Percentiles rank a stretch among this genome's conserved stretches.
phyloP scores from a whole-genome alignment of 352 stramenopile genomes.

The Globisporangium emineosum region DNA sequence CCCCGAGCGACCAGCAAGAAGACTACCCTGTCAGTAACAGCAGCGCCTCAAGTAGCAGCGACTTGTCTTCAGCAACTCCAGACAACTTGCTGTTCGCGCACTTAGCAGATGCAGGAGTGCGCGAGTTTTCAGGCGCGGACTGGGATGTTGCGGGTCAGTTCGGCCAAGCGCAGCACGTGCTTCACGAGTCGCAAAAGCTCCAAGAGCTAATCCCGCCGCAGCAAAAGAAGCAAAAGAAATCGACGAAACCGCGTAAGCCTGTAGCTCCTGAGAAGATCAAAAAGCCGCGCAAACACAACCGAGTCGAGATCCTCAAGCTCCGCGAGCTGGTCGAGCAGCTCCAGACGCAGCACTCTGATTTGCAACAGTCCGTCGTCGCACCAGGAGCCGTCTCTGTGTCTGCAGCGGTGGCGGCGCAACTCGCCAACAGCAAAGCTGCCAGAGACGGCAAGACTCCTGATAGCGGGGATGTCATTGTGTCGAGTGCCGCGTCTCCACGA shows the following conservation, averaged over 20 bases:
- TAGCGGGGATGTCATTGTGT: too few relatives aligned
- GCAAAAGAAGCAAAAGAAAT: background rate
- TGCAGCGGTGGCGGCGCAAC: too few relatives aligned
- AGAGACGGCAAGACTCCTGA: too few relatives aligned
- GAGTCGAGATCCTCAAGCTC: conserved; percentile 18
- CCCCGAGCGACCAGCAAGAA: background rate
- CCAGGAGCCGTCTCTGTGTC: background rate
- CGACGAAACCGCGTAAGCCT: background rate
- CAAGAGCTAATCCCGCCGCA: background rate
- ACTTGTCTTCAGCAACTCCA: too few relatives aligned
- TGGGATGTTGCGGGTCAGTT: background rate
- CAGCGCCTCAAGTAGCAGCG: background rate
- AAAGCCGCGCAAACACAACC: conserved; percentile 11
- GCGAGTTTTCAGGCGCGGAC: background rate
- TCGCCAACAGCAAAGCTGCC: too few relatives aligned
- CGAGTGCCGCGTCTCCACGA: too few relatives aligned
- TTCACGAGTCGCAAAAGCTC: background rate
- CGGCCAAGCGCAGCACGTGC: background rate
- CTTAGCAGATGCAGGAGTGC: background rate
- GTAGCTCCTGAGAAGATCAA: background rate
- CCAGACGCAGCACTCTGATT: background rate
- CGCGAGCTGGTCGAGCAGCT: conserved; percentile 10
- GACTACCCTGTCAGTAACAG: background rate
- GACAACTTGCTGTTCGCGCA: background rate
- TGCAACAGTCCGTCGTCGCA: background rate